phyloP scores from a whole-genome alignment of 345 rosid species.

The Syzygium oleosum region DNA sequence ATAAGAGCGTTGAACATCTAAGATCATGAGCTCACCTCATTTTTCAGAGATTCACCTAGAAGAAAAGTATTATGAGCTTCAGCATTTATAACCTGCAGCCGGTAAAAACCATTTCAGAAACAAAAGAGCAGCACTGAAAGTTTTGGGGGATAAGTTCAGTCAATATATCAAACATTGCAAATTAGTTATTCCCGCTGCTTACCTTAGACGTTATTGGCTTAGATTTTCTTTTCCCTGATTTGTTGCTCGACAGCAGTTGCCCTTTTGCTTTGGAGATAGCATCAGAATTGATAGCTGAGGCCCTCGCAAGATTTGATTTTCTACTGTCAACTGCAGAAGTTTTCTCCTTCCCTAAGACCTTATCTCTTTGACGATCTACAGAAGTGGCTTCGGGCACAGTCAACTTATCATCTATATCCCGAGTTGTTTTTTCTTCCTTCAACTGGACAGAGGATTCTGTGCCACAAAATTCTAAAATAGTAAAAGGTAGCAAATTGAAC shows the following conservation, averaged over 20 bases:
- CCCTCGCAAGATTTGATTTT: slow-evolving; percentile 48
- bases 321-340: slow-evolving; percentile 33
- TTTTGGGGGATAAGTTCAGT: not conserved
- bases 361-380: slow-evolving; percentile 27
- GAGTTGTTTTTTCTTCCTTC: slow-evolving; percentile 48
- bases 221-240: slow-evolving; percentile 41
- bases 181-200: not conserved
- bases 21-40: slow-evolving; percentile 30
- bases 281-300: slow-evolving; percentile 16
- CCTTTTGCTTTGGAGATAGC: slow-evolving; percentile 32
- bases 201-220: slow-evolving; percentile 36
- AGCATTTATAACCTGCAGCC: slow-evolving; percentile 38
- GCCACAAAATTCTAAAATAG: slow-evolving; percentile 2
- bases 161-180: not conserved
- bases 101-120: not conserved
- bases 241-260: slow-evolving; percentile 22
- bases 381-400: slow-evolving; percentile 46
- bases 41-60: slow-evolving; percentile 18
- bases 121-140: not conserved
- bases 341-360: slow-evolving; percentile 35
- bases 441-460: slow-evolving; percentile 65
- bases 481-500: not conserved
- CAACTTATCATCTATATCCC: slow-evolving; percentile 42
- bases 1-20: not conserved
- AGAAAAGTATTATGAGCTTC: slow-evolving; percentile 28